These are phyloP conservation scores for Pochonia chlamydosporia DNA, from an alignment of 2,329 filamentous ascomycete species.

Conservation along the genomic window DNA sequence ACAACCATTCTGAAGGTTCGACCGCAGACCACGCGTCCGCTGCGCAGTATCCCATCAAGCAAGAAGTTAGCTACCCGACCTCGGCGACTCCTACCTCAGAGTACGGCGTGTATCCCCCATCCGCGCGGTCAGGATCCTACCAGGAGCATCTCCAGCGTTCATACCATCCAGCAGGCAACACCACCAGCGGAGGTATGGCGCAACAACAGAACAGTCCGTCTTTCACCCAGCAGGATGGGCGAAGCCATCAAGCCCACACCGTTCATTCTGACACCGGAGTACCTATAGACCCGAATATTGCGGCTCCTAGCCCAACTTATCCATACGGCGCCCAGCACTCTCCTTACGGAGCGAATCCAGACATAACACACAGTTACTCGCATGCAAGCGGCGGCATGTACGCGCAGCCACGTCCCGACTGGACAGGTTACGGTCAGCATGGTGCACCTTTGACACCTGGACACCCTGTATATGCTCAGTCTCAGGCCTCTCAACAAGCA, in stretches of 20 bases:
- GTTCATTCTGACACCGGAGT: constrained; percentile 93
- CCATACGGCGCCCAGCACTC: constrained; percentile 71
- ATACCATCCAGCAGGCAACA: constrained; percentile 73
- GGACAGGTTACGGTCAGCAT: constrained; percentile 60
- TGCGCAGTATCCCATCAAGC: constrained; percentile 80
- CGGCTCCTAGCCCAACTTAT: constrained; percentile 87
- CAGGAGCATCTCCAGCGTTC: constrained; percentile 82
- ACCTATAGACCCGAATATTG: constrained; percentile 98
- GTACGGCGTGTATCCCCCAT: constrained; percentile 71
- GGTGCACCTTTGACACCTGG: constrained; percentile 44
- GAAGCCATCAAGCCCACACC: constrained; percentile 69
- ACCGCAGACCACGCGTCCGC: constrained; percentile 88
- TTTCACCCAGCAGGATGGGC: constrained; percentile 76
- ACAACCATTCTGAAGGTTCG: constrained; percentile 77
- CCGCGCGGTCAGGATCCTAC: constrained; percentile 76
- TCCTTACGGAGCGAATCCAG: constrained; percentile 77
- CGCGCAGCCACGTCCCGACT: constrained; percentile 66
- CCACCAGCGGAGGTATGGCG: constrained; percentile 84
- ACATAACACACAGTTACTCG: constrained; percentile 76
- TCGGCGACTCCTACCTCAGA: constrained; percentile 84
- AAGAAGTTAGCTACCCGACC: constrained; percentile 73
- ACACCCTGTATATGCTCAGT: constrained; percentile 49
- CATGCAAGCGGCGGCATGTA: constrained; percentile 60
- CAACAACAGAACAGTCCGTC: constrained; percentile 97
- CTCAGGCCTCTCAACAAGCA: constrained; percentile 48